Evolutionary conservation across 306 rosid genomes (phyloP).

Genomic region (Canavalia gladiata): DNA sequence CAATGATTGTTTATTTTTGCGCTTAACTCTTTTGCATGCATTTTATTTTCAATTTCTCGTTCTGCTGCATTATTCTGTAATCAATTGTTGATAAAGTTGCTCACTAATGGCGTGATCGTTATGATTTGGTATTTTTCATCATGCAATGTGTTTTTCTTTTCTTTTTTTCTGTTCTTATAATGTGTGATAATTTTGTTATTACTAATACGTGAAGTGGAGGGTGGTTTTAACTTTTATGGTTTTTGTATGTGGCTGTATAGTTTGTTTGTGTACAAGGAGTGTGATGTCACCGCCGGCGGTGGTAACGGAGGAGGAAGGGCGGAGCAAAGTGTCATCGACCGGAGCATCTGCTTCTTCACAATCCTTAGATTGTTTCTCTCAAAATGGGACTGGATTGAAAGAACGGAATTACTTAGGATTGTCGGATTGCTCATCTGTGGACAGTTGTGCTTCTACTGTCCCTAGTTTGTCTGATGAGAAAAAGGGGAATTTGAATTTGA

Average conservation of each 20-base stretch:
- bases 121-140: background rate
- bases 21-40: conserved; percentile 24
- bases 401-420: conserved; percentile 88
- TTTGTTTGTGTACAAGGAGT: conserved; percentile 41
- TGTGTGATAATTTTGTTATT: conserved; percentile 11
- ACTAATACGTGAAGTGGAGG: background rate
- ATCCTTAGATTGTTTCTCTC: conserved; percentile 66
- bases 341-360: conserved; percentile 65
- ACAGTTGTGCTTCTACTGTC: conserved; percentile 72
- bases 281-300: conserved; percentile 81
- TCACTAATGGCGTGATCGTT: conserved; percentile 18
- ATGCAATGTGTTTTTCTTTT: background rate
- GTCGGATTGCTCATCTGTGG: conserved; percentile 94
- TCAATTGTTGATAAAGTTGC: conserved; percentile 1
- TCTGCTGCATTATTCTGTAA: conserved; percentile 6
- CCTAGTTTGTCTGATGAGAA: conserved; percentile 73
- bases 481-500: conserved; percentile 74
- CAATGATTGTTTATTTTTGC: background rate
- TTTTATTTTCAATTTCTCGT: background rate
- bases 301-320: conserved; percentile 78
- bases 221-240: conserved; percentile 30
- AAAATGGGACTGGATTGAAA: conserved; percentile 70
- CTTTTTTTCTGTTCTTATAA: background rate
- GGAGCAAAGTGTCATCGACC: conserved; percentile 58
- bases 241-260: conserved; percentile 40